Base-by-base conservation (phyloP, 139 green algal genomes). In the Coccomyxa sp. region DNA sequence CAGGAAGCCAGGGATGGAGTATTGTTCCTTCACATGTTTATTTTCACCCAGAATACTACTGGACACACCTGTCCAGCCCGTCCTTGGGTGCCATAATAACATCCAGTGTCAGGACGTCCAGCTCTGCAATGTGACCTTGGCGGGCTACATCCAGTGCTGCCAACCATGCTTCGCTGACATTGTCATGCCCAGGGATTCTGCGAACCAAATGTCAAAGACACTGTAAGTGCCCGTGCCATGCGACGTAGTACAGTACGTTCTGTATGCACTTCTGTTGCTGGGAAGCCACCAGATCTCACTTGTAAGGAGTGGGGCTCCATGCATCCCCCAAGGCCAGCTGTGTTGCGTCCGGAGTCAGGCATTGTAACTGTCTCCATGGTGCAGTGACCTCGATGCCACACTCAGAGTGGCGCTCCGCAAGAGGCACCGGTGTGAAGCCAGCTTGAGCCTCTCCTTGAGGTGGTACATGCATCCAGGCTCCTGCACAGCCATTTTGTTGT, bases 341-440 rank as follows among this genome's bases (percentile, higher is more conserved):
- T 4, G 92, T 94, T 45, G 92, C 92, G 60, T 96, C 93, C 0
- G 93, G 91, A 0, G 90, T 92, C 3, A 95, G 88, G 31, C 84
- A 89, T 58, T 82, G 81, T 38, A 86, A 14, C 16, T 76, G 59
- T 0, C 76, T 45, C 88, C 91, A 95, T 58, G 89, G 86, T 0
- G 88, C 89, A 0, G 80, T 21, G 7, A 91, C 85, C 86, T 96
- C 91, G 1, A 92, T n/a, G 21, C 84, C 80, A 79, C 83, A 92
- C 18, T 12, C 77, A 23, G 87, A 89, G 0, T 82, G 10, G 0
- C 86, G 84, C 30, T 82, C 31, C 0, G 7, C 12, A 21, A 51
- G 25, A 0, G 74, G 51, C n/a, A 88, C 86, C 0, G 30, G 0
- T 0, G 13, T 28, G 74, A 83, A 90, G 13, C 82, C 77, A 16